Percentiles rank a stretch among this genome's conserved stretches.
Conservation (phyloP, 1,284 basidiomycete species). For the Tausonia pullulans region DNA sequence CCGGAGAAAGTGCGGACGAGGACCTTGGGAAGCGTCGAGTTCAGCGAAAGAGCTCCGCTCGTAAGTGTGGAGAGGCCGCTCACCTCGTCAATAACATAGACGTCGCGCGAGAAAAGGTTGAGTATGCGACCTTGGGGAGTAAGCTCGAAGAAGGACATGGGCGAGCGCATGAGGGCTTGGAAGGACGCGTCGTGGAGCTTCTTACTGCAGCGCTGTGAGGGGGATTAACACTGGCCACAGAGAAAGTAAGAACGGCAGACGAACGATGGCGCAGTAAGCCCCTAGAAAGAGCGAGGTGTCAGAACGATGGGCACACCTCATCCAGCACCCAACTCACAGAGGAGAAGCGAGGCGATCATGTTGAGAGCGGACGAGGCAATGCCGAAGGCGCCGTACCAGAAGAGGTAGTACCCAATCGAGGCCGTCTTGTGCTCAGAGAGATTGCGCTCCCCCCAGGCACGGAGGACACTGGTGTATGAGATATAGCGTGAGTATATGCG, state of each 20-base stretch:
- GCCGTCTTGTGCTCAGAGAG: conserved; percentile 22
- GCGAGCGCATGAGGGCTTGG: conserved; percentile 63
- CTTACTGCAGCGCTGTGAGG: conserved; percentile 52
- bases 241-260: not conserved
- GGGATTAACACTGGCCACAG: not conserved
- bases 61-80: not conserved
- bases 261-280: conserved; percentile 52
- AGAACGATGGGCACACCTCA: not conserved
- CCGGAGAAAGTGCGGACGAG: conserved; percentile 59
- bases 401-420: conserved; percentile 32
- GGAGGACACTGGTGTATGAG: conserved; percentile 39
- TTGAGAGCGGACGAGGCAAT: conserved; percentile 45
- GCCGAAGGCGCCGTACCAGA: conserved; percentile 36
- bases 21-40: conserved; percentile 34
- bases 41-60: not conserved
- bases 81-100: conserved; percentile 62
- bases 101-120: conserved; percentile 75
- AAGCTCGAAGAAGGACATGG: conserved; percentile 74
- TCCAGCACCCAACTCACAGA: conserved; percentile 37
- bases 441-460: conserved; percentile 72
- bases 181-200: conserved; percentile 54
- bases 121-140: conserved; percentile 46
- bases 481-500: too few relatives aligned
- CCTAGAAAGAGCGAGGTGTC: conserved; percentile 53
- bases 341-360: conserved; percentile 47